A percentile compares a stretch with the other conserved stretches of the same genome.
phyloP scores from a whole-genome alignment of 2,329 filamentous ascomycete species.

The Malbranchea cinnamomea region DNA sequence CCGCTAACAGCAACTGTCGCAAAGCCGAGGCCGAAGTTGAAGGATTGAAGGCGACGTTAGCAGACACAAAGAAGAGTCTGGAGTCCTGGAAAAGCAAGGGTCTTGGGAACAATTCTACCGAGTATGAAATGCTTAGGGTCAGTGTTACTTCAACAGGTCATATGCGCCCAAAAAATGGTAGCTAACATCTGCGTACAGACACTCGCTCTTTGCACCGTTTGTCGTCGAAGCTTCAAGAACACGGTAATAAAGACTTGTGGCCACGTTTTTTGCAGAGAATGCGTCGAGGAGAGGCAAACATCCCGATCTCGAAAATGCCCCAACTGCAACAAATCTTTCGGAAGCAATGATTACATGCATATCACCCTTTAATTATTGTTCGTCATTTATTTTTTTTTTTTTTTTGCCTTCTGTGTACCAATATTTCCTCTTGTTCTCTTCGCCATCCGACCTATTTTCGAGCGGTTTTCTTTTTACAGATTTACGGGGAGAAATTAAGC shows the following conservation, averaged over 20 bases:
- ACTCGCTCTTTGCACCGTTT: constrained; percentile 79
- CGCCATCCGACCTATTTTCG: too few relatives aligned
- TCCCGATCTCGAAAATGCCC: constrained; percentile 93
- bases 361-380: constrained; percentile 27
- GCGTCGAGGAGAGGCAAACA: constrained; percentile 74
- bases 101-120: constrained; percentile 63
- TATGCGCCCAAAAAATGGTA: constrained; percentile 11
- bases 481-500: too few relatives aligned
- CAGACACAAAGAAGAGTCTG: constrained; percentile 66
- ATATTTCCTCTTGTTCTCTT: constrained; percentile 10
- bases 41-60: constrained; percentile 60
- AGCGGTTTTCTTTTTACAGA: too few relatives aligned
- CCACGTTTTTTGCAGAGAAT: constrained; percentile 83
- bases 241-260: constrained; percentile 87
- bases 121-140: constrained; percentile 76
- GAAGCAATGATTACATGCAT: constrained; percentile 74
- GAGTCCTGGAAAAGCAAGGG: constrained; percentile 77
- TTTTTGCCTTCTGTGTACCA: constrained; percentile 7
- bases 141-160: constrained; percentile 25
- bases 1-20: constrained; percentile 47
- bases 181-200: constrained; percentile 31
- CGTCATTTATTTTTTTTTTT: constrained; percentile 5
- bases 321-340: constrained; percentile 83
- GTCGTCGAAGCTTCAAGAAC: constrained; percentile 86
- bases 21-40: constrained; percentile 59